Evolutionary conservation across 2,329 filamentous ascomycete genomes (phyloP), one percentile per base, ranked within the genome.

Genomic region (Ophiostoma australiae): DNA sequence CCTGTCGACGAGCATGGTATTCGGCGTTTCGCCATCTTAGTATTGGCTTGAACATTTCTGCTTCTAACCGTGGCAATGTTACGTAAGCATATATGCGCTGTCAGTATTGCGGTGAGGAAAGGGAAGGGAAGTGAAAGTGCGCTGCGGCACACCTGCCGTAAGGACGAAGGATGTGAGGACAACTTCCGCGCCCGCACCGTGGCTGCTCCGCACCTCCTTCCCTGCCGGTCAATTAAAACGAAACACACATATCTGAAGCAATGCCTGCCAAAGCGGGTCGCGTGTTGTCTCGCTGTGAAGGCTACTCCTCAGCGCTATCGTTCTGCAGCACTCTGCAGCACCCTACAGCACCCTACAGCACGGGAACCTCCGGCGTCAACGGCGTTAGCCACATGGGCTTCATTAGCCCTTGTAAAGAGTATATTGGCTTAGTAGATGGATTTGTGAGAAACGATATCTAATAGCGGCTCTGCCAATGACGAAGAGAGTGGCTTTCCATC

Each of bases 371-470:
- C 52, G 52, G 6, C 23, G 15, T n/a, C 2, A 48, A 58, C 11
- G 11, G 52, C 52, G 17, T 58, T 27, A 27, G 52, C 52, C 52
- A 58, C 52, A 58, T 58, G 52, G 23, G 8, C 27, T 27, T 27
- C 23, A 7, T 5, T 27, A 58, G 52, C 27, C n/a, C 15, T 41
- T 55, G n/a, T 15, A 15, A 41, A 5, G 10, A 41, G 39, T 41
- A 27, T 11, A 11, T 13, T 27, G 3, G 15, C 10, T 58, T 58
- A 27, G 52, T 23, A 27, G 10, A n/a, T 27, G 23, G 10, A 58
- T 11, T 48, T 58, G n/a, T 23, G n/a, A 58, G n/a, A 58, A 27
- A 58, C 52, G 23, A 58, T 58, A 58, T 58, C 52, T 58, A 58
- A 13, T 27, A 58, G 17, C 23, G 10, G 52, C 52, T 58, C 52